A percentile compares a stretch with the other conserved stretches of the same genome.
phyloP scores from a whole-genome alignment of 169 alveolate genomes.

The Hepatocystis sp. region DNA sequence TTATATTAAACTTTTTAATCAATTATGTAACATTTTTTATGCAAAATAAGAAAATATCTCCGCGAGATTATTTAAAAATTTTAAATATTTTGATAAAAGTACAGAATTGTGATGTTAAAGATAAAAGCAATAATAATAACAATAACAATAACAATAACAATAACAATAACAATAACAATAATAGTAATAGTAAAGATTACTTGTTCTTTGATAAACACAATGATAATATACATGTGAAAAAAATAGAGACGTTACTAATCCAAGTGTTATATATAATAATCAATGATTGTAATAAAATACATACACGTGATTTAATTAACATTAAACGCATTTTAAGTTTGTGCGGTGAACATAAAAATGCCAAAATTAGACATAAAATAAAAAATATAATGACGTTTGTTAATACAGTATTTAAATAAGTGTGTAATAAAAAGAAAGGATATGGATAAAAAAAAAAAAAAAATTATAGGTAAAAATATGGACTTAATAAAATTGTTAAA shows the following conservation, averaged over 20 bases:
- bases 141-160: background rate
- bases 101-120: no score
- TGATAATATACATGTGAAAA: background rate
- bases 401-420: background rate
- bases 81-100: constrained; percentile 33
- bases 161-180: no score
- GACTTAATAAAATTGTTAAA: no score
- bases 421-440: background rate
- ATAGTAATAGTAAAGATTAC: no score
- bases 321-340: constrained; percentile 18
- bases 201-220: no score
- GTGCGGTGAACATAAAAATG: background rate
- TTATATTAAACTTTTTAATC: constrained; percentile 19
- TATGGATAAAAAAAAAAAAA: constrained; percentile 3
- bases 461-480: no score
- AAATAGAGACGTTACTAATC: constrained; percentile 5
- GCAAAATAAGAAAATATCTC: constrained; percentile 23
- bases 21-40: constrained; percentile 48
- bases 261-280: constrained; percentile 8
- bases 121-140: background rate
- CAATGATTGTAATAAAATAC: constrained; percentile 17
- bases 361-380: constrained; percentile 4
- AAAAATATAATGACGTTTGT: constrained; percentile 29
- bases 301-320: constrained; percentile 20
- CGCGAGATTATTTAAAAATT: constrained; percentile 72